These are phyloP conservation scores for Pichia californica DNA, from an alignment of 805 yeast genomes.

Conservation along the genomic window DNA sequence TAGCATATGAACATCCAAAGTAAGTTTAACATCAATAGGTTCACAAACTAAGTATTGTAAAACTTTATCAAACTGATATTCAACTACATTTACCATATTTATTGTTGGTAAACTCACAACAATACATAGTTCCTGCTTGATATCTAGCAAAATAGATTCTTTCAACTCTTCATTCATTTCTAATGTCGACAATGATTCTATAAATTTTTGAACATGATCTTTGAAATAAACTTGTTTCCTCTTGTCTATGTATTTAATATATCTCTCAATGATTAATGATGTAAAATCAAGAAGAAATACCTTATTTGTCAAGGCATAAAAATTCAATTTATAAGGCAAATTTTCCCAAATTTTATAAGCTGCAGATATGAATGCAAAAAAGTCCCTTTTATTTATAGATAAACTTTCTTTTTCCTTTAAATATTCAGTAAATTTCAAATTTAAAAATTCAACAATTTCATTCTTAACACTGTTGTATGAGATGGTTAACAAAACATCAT, in stretches of 20 bases:
- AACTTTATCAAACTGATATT: slow-evolving; percentile 34
- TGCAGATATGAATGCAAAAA: slow-evolving; percentile 20
- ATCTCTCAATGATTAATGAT: slow-evolving; percentile 1
- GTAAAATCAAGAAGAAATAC: slow-evolving; percentile 15
- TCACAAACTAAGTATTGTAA: slow-evolving; percentile 55
- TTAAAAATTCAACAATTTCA: slow-evolving; percentile 35
- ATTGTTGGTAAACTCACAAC: slow-evolving; percentile 58
- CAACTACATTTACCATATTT: slow-evolving; percentile 54
- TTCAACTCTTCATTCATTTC: neutral
- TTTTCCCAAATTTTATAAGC: slow-evolving; percentile 15
- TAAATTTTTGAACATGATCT: slow-evolving; percentile 11
- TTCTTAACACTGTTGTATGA: slow-evolving; percentile 39
- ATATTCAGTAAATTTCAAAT: slow-evolving; percentile 7
- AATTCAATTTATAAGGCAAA: slow-evolving; percentile 22
- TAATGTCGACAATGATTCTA: slow-evolving; percentile 1
- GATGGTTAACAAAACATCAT: slow-evolving; percentile 37
- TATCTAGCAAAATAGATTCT: neutral
- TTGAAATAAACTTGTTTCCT: slow-evolving; percentile 13
- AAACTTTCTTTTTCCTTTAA: neutral
- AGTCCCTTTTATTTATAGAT: neutral
- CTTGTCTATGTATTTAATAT: slow-evolving; percentile 12
- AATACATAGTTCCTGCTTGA: slow-evolving; percentile 30
- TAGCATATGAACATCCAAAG: slow-evolving; percentile 27
- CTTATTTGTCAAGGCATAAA: slow-evolving; percentile 22
- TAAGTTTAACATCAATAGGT: slow-evolving; percentile 42